These are phyloP conservation scores for Phytophthora sp. DNA, from an alignment of 352 stramenopile species.

Conservation along the genomic window DNA sequence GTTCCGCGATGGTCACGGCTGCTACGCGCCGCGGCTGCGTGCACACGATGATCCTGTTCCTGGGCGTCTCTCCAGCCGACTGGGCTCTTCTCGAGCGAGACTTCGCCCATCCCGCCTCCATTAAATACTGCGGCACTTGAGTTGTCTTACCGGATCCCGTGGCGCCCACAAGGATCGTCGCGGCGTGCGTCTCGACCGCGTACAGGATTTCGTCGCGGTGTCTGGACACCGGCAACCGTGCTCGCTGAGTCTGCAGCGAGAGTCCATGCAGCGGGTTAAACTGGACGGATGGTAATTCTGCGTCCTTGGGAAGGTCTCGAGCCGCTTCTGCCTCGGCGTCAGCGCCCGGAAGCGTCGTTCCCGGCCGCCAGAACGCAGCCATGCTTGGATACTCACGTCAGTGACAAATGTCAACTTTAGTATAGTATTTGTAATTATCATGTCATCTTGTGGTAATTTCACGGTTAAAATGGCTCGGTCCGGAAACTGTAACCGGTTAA, in stretches of 20 bases:
- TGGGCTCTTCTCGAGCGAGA: conserved; percentile 6
- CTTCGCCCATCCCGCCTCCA: conserved; percentile 89
- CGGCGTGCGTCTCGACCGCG: conserved; percentile 85
- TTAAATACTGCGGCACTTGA: conserved; percentile 92
- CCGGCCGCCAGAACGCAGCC: conserved; percentile 76
- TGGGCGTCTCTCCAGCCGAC: background rate
- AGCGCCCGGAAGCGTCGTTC: conserved; percentile 44
- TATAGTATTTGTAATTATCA: background rate
- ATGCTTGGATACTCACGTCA: conserved; percentile 18
- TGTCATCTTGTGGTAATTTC: background rate
- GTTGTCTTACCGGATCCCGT: conserved; percentile 94
- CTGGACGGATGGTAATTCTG: conserved; percentile 49
- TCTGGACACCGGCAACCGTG: conserved; percentile 86
- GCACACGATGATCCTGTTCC: conserved; percentile 78
- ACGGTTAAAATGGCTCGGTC: conserved; percentile 12
- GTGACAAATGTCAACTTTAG: background rate
- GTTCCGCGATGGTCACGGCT: conserved; percentile 97
- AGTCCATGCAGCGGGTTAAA: conserved; percentile 74
- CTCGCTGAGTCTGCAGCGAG: conserved; percentile 58
- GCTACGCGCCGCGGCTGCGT: conserved; percentile 96
- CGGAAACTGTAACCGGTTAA: conserved; percentile 30
- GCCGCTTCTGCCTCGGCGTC: conserved; percentile 37
- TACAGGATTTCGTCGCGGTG: conserved; percentile 92
- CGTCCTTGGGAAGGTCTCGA: conserved; percentile 41
- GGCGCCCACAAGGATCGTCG: conserved; percentile 92